Evolutionary conservation across 2,329 filamentous ascomycete species (phyloP), one percentile per base, ranked within the genome.

Genomic region (Dothistroma septosporum): DNA sequence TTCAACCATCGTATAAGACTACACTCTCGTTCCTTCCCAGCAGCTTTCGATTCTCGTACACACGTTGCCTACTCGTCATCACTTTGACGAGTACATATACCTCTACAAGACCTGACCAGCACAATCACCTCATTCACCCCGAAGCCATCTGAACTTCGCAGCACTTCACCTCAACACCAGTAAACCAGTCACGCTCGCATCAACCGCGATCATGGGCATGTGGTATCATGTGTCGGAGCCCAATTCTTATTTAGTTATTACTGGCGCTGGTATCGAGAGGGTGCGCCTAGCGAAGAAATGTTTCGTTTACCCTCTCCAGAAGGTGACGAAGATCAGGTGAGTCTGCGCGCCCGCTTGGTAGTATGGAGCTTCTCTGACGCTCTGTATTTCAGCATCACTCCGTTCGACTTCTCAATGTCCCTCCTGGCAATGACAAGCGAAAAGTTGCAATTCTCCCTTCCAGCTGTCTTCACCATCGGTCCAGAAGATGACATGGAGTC

Each of bases 371-470:
- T 6, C 7, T 50, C 21, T 28, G 10, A 50, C 47, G 12, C 12
- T 24, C 12, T 12, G 9, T 10, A 11, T 28, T 12, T 19, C 22
- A 63, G 66, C 48, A 71, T 72, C 66, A 71, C 72, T 9, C 88
- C 89, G 0, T 90, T 90, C 71, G 91, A 95, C 76, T 93, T 94
- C 76, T 85, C 84, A 61, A 90, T 95, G 82, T 86, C 87, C 59
- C 79, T 95, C 1, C 89, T 92, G 72, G 91, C 91, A 59, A 96
- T 95, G 91, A 95, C 91, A 19, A 85, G 87, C 69, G 91, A 95
- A 78, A 95, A 95, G 75, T 82, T 94, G 2, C 89, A 92, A 65
- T 92, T 94, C 73, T 82, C 86, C 5, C 83, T 94, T 0, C 91
- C 90, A 2, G 90, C 91, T 11, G 89, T 94, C 64, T 94, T 94